phyloP scores from a whole-genome alignment of 129 eudicot genomes.

The Escallonia rubra region DNA sequence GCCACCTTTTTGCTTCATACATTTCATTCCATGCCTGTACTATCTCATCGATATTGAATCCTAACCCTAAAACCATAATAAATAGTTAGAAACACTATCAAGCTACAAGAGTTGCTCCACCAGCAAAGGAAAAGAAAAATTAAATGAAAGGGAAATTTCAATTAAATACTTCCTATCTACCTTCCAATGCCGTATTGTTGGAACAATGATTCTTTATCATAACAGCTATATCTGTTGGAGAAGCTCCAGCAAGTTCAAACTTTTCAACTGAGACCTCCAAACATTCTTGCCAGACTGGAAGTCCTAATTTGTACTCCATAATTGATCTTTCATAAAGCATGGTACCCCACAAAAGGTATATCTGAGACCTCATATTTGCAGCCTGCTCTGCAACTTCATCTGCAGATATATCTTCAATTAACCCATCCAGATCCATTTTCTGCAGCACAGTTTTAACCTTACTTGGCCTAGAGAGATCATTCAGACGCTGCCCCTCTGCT shows the following conservation, averaged over 20 bases:
- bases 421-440: constrained; percentile 33
- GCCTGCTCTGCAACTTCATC: constrained; percentile 63
- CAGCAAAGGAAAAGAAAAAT: neutral
- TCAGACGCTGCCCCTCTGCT: constrained; percentile 28
- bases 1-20: constrained; percentile 79
- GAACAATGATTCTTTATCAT: constrained; percentile 95
- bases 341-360: constrained; percentile 76
- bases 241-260: constrained; percentile 87
- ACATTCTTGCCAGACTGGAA: constrained; percentile 86
- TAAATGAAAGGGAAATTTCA: neutral
- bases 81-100: constrained; percentile 5
- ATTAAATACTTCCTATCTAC: constrained; percentile 19
- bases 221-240: constrained; percentile 78
- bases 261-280: constrained; percentile 80
- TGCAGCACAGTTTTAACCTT: constrained; percentile 26
- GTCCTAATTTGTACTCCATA: constrained; percentile 73
- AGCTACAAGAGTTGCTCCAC: neutral
- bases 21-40: constrained; percentile 95
- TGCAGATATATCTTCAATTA: constrained; percentile 33
- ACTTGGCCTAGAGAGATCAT: constrained; percentile 29
- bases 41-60: constrained; percentile 82
- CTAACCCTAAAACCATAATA: constrained; percentile 45
- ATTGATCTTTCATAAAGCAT: constrained; percentile 90
- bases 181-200: constrained; percentile 57
- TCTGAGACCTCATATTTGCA: constrained; percentile 60